Conservation (phyloP, 768 basidiomycete species). For the Tulasnella sp. region DNA sequence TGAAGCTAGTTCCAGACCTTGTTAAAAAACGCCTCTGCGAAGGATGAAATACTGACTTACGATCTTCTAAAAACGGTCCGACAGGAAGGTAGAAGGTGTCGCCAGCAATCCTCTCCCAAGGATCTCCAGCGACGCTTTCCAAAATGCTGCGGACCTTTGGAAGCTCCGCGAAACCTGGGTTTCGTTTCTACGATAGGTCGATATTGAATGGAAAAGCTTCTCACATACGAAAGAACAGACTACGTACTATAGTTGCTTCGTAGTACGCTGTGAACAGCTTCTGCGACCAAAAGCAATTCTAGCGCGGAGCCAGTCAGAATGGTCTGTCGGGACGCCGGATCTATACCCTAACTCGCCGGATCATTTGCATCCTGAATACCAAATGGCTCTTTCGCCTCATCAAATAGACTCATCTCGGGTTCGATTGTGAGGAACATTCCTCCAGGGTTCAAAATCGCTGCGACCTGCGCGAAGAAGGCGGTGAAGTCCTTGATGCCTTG, state of each 20-base stretch:
- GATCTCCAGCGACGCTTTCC: not conserved
- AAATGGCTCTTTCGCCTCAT: not conserved
- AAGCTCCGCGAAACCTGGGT: not conserved
- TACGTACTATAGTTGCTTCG: not conserved
- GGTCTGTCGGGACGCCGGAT: not conserved
- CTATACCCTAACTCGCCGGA: not conserved
- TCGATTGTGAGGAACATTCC: constrained; percentile 6
- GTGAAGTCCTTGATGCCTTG: constrained; percentile 1
- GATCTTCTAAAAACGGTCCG: not conserved
- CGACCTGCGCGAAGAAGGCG: not conserved
- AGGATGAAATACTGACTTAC: not conserved
- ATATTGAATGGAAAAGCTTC: not conserved
- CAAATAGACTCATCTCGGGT: not conserved
- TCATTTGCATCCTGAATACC: not conserved
- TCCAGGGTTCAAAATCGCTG: not conserved
- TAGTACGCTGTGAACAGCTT: not conserved
- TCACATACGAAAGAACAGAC: not conserved
- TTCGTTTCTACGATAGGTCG: not conserved
- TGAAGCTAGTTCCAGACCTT: not conserved
- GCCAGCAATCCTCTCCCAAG: not conserved
- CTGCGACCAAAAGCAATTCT: not conserved
- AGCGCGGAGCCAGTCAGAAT: not conserved
- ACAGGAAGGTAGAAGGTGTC: not conserved
- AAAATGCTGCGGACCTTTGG: not conserved
- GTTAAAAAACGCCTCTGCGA: not conserved